Conservation (phyloP, 345 rosid genomes). For the Salix suchowensis region DNA sequence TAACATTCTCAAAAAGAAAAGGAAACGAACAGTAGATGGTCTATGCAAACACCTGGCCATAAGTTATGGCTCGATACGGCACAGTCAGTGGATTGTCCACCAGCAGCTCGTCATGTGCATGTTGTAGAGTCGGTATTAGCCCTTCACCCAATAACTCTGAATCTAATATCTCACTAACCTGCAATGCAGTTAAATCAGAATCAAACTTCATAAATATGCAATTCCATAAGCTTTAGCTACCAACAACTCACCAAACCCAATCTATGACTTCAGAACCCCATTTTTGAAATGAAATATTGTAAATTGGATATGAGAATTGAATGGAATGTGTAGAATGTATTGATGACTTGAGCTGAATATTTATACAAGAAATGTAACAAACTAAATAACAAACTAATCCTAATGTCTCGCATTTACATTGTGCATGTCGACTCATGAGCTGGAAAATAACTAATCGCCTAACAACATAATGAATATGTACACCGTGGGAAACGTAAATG, state of each 20-base stretch:
- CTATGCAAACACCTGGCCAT: conserved; percentile 63
- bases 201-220: not conserved
- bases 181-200: conserved; percentile 13
- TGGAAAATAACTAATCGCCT: no score
- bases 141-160: conserved; percentile 96
- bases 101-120: conserved; percentile 75
- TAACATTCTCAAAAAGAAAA: not conserved
- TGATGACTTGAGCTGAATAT: no score
- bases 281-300: not conserved
- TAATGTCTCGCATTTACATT: no score
- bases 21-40: not conserved
- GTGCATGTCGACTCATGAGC: no score
- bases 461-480: no score
- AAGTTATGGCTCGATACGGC: conserved; percentile 72
- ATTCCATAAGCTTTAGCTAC: not conserved
- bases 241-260: not conserved
- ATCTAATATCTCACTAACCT: conserved; percentile 96
- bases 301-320: no score
- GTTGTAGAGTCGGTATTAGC: conserved; percentile 81
- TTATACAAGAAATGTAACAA: no score
- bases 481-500: no score
- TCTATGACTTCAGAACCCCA: not conserved
- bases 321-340: no score
- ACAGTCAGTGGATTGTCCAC: conserved; percentile 74
- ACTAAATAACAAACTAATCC: no score